Evolutionary conservation across 768 basidiomycete species (phyloP), one percentile per base, ranked within the genome.

Genomic region (Lactarius indigo): DNA sequence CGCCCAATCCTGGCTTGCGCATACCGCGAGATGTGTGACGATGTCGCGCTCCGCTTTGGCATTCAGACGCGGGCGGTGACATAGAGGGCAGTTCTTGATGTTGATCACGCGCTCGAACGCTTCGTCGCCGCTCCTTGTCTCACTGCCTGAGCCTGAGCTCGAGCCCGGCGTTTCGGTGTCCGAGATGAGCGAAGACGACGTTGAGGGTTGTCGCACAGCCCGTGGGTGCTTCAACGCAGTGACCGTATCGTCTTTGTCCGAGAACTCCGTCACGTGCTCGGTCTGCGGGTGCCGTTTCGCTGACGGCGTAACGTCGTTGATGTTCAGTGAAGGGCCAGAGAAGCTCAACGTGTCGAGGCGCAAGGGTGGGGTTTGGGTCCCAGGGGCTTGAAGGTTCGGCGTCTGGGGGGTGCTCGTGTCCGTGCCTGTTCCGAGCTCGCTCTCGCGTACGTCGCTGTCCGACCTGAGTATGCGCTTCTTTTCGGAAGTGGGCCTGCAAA

Each of bases 21-120:
- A 99, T 12, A 98, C 86, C 1, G 95, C 97, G n/a, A 99, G 78
- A 76, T 99, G 96, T 28, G 97, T 98, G 61, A 99, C 82, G 72
- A 98, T 97, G 74, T 97, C 96, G 72, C 94, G 82, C 76, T 98
- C 97, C 0, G 88, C 92, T 75, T 94, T 94, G 61, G 86, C 84
- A 76, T 85, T 91, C 71, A 98, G 73, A 54, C 95, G 80, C 2
- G 93, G 91, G 13, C 94, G 87, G 74, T 94, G 95, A 74, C 96
- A 99, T 54, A 99, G 76, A 0, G 96, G 96, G 74, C 96, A 99
- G 64, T 86, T 90, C 81, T 91, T 91, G 71, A 99, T 87, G 74
- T 98, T 98, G 80, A 98, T 96, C 33, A 99, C 88, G 7, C 94
- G 85, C 76, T 98, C 93, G 59, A 88, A 78, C 7, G 79, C 72